phyloP scores from a whole-genome alignment of 305 asterid genomes.

The Fraxinus baroniana region DNA sequence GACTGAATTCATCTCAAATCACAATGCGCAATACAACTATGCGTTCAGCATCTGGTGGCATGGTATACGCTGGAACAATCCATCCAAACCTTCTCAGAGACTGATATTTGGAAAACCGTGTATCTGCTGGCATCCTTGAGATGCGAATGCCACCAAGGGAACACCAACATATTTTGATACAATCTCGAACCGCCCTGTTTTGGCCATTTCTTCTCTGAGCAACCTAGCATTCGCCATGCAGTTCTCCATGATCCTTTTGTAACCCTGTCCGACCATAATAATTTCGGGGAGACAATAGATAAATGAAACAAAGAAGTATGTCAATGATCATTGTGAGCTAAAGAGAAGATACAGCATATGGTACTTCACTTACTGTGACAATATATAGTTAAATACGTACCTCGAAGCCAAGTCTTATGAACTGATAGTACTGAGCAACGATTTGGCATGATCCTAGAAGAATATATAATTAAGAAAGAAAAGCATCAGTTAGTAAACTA shows the following conservation, averaged over 20 bases:
- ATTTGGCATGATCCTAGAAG: conserved; percentile 54
- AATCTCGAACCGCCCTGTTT: conserved; percentile 24
- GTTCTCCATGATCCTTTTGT: conserved; percentile 35
- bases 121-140: conserved; percentile 25
- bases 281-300: neutral
- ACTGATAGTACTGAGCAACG: conserved; percentile 67
- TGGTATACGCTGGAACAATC: conserved; percentile 25
- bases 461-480: neutral
- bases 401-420: conserved; percentile 70
- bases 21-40: conserved; percentile 20
- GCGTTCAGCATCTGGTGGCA: conserved; percentile 27
- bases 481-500: neutral
- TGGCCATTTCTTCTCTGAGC: conserved; percentile 28
- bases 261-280: conserved; percentile 25
- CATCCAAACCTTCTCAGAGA: conserved; percentile 29
- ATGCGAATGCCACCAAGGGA: conserved; percentile 35
- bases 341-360: neutral
- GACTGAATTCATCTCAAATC: conserved; percentile 31
- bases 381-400: conserved; percentile 22
- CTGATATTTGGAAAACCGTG: conserved; percentile 33
- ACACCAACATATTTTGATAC: conserved; percentile 33
- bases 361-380: neutral
- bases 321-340: neutral
- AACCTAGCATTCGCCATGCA: conserved; percentile 28
- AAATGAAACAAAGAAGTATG: neutral